Evolutionary conservation across 148 eudicot species (phyloP).

Genomic region (Vaccinium darrowii): DNA sequence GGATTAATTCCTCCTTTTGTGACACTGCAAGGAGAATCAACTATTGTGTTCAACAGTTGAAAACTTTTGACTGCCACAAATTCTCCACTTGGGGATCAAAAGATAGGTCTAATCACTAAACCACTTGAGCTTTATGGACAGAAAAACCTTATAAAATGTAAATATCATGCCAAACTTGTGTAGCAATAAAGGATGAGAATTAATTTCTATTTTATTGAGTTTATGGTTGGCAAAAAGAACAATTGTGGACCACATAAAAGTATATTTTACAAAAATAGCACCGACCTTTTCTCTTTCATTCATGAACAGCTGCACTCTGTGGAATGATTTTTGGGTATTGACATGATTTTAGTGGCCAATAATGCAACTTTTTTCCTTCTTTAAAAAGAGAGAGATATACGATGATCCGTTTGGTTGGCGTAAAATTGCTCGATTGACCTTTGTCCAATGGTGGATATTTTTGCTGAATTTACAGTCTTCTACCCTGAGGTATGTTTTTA

Average conservation of each 20-base stretch:
- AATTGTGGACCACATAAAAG: not conserved
- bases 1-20: not conserved
- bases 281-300: not conserved
- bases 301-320: not conserved
- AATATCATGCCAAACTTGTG: conserved; percentile 2
- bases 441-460: not conserved
- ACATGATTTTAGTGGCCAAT: not conserved
- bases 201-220: not conserved
- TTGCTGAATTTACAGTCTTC: not conserved
- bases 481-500: not conserved
- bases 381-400: not conserved
- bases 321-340: not conserved
- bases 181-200: not conserved
- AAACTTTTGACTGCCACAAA: not conserved
- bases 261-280: not conserved
- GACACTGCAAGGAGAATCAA: not conserved
- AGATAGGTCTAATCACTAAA: not conserved
- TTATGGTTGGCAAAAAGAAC: not conserved
- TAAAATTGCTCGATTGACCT: not conserved
- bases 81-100: conserved; percentile 6
- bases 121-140: not conserved
- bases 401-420: not conserved
- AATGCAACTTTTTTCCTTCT: not conserved
- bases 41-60: not conserved
- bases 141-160: not conserved